Evolutionary conservation across 306 rosid genomes (phyloP), one percentile per base, ranked within the genome.

Genomic region (Casuarina cunninghamiana): DNA sequence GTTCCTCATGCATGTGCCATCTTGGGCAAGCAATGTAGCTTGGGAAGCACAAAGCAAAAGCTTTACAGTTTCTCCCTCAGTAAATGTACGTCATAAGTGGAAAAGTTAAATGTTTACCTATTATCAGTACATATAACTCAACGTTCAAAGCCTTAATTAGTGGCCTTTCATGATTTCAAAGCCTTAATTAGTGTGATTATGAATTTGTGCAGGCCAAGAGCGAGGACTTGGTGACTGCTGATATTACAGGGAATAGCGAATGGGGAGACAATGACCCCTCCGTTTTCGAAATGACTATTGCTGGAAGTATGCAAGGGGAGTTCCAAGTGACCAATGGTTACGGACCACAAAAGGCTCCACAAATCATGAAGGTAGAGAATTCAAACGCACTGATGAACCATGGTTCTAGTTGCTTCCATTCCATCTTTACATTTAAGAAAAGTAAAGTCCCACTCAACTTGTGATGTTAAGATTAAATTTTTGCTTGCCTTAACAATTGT

Each of bases 271-370:
- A 83, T 81, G 93, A 93, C 53, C 94, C 94, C 3, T 79, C 94
- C 1, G 80, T 93, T 71, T 89, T 93, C 74, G 61, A 42, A 10
- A 51, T 89, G 44, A 81, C 38, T 3, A 71, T 75, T 2, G 71
- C 75, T 67, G 77, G 74, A 62, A 43, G 44, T 9, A 0, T 89
- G 83, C 78, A 83, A 50, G 97, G 94, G 0, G 98, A 93, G 67
- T 93, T 83, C 85, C 94, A 93, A 69, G 70, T 93, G 0, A 91
- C 97, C 9, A 89, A 89, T 80, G 97, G 94, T 12, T 81, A 89
- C 78, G 97, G 96, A 0, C 89, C 89, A 38, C 21, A 2, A 3
- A 81, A 50, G 46, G 94, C 91, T 32, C 75, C 87, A 4, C 87
- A 81, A 78, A 86, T 91, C 73, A 86, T 91, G 94, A 41, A 67